Percentiles rank a stretch among this genome's conserved stretches.
phyloP scores from a whole-genome alignment of 2,329 filamentous ascomycete species.

The Penicillium oxalicum region DNA sequence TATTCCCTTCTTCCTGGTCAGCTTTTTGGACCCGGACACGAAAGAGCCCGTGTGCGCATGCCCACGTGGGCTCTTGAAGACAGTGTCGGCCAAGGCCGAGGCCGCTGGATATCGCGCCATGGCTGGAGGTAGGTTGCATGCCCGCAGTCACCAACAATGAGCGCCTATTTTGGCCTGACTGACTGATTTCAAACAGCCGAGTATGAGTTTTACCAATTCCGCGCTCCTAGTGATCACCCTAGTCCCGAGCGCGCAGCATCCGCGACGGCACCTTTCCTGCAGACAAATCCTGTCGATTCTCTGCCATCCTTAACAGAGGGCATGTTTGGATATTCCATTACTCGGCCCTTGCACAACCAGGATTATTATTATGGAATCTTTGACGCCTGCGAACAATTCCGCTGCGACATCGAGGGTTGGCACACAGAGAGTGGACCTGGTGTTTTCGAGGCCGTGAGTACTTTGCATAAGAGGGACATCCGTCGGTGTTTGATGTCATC shows the following conservation, averaged over 20 bases:
- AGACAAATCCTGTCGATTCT: constrained; percentile 64
- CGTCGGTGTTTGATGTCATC: background rate
- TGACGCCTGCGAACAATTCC: constrained; percentile 69
- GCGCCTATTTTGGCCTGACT: background rate
- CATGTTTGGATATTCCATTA: constrained; percentile 94
- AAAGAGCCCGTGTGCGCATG: constrained; percentile 67
- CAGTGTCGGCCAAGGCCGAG: constrained; percentile 61
- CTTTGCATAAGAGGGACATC: background rate
- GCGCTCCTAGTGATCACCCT: constrained; percentile 51
- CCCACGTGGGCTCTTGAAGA: constrained; percentile 68
- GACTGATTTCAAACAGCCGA: constrained; percentile 56
- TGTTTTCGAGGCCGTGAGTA: constrained; percentile 78
- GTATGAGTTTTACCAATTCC: constrained; percentile 93
- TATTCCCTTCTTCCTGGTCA: constrained; percentile 77
- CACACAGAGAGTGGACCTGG: constrained; percentile 91
- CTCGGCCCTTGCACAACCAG: constrained; percentile 79
- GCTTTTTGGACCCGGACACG: constrained; percentile 77
- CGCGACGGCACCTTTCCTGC: constrained; percentile 67
- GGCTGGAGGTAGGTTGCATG: constrained; percentile 66
- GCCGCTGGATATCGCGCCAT: constrained; percentile 70
- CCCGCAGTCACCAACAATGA: background rate
- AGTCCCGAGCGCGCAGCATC: constrained; percentile 55
- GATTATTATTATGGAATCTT: constrained; percentile 89
- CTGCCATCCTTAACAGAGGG: constrained; percentile 79
- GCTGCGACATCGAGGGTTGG: constrained; percentile 84